A percentile compares a stretch with the other conserved stretches of the same genome.
Conservation (phyloP, 805 yeast genomes). For the Hagleromyces aurorensis region DNA sequence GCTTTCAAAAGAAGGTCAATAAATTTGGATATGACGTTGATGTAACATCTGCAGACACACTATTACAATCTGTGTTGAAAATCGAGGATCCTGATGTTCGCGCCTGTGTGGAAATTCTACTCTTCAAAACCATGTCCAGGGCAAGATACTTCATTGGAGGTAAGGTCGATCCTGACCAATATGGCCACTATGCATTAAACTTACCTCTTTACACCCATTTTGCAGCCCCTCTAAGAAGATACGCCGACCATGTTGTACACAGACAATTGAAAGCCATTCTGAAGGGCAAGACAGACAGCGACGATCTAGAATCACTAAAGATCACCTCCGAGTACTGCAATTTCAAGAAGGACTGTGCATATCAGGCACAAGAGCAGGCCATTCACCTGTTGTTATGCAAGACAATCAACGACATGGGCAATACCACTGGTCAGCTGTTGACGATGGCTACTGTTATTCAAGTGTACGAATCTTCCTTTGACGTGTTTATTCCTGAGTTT, state of each 20-base stretch:
- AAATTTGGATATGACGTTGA: slow-evolving; percentile 64
- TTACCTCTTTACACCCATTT: slow-evolving; percentile 87
- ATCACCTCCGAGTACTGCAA: slow-evolving; percentile 88
- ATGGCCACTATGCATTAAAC: slow-evolving; percentile 74
- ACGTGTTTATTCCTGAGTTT: slow-evolving; percentile 83
- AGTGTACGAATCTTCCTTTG: slow-evolving; percentile 94
- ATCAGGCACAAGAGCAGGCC: slow-evolving; percentile 89
- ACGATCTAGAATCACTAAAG: slow-evolving; percentile 62
- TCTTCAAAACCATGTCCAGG: slow-evolving; percentile 74
- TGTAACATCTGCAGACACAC: slow-evolving; percentile 59
- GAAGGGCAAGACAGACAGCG: slow-evolving; percentile 35
- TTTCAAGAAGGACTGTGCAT: slow-evolving; percentile 91
- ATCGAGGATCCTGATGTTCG: slow-evolving; percentile 57
- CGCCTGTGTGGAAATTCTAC: slow-evolving; percentile 66
- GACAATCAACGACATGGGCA: slow-evolving; percentile 67
- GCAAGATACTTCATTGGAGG: slow-evolving; percentile 89
- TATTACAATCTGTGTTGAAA: slow-evolving; percentile 61
- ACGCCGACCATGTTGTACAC: slow-evolving; percentile 88
- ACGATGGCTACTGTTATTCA: slow-evolving; percentile 83
- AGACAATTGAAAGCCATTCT: slow-evolving; percentile 75
- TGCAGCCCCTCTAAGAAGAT: slow-evolving; percentile 86
- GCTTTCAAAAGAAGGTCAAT: slow-evolving; percentile 63
- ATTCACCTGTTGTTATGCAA: slow-evolving; percentile 80
- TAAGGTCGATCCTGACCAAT: slow-evolving; percentile 67
- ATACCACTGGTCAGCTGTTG: slow-evolving; percentile 69